A percentile compares a stretch with the other conserved stretches of the same genome.
These are phyloP conservation scores for Russula vinacea DNA, from an alignment of 768 basidiomycete species.

Conservation along the genomic window DNA sequence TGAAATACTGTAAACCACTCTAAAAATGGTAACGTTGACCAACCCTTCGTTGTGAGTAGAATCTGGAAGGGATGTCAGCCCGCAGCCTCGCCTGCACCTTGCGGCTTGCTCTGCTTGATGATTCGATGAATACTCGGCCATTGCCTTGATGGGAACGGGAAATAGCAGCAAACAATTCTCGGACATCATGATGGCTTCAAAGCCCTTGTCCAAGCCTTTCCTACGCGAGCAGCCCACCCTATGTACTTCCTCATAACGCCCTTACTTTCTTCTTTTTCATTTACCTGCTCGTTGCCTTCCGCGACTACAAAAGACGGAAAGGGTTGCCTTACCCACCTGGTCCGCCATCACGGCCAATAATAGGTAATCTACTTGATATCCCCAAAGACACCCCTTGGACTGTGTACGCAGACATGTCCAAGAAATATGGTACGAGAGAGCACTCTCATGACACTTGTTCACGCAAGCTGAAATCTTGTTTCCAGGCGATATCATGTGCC, in stretches of 20 bases:
- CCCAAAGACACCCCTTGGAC: background rate
- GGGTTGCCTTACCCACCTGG: constrained; percentile 13
- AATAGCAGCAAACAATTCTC: no score
- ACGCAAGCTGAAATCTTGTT: background rate
- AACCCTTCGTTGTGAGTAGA: no score
- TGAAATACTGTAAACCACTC: no score
- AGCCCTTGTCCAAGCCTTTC: no score
- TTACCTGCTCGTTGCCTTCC: background rate
- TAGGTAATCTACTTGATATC: constrained; percentile 12
- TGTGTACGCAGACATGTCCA: background rate
- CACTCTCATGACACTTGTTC: background rate
- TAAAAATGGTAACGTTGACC: no score
- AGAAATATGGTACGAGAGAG: background rate
- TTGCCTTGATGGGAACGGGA: no score
- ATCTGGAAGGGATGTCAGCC: no score
- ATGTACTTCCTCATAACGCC: background rate
- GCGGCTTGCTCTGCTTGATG: no score
- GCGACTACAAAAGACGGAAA: background rate
- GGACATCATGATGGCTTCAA: no score
- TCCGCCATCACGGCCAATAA: background rate
- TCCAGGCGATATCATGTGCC: constrained; percentile 6
- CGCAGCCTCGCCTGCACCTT: no score
- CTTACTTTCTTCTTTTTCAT: background rate
- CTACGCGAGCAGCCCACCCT: background rate
- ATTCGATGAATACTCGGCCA: no score